Evolutionary conservation across 139 green algal species (phyloP).

Genomic region (Chlorella sp.): DNA sequence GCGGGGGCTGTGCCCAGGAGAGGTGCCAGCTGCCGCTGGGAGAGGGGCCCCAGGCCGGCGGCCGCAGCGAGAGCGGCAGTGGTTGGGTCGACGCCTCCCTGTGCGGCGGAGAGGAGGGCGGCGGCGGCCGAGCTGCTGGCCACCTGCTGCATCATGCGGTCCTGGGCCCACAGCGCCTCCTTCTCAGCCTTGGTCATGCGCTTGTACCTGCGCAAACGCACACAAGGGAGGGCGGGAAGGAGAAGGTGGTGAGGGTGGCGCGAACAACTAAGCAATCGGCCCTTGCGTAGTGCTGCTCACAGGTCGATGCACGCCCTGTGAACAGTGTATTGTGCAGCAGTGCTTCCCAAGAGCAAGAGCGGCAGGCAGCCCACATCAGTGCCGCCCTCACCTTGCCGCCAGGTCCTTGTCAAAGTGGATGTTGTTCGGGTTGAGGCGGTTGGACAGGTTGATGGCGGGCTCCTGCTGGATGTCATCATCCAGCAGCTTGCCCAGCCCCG

Average conservation of each 20-base stretch:
- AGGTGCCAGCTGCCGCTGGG: background rate
- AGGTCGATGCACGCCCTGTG: no score
- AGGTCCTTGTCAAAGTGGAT: constrained; percentile 27
- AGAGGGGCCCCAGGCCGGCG: background rate
- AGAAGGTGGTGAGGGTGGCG: no score
- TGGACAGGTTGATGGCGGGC: constrained; percentile 63
- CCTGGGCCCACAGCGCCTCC: constrained; percentile 61
- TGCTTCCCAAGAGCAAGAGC: background rate
- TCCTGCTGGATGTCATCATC: constrained; percentile 14
- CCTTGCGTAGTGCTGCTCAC: no score
- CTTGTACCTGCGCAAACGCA: constrained; percentile 49
- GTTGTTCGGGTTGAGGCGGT: constrained; percentile 65
- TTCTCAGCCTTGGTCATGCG: constrained; percentile 74
- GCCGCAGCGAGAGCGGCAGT: background rate
- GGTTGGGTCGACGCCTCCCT: background rate
- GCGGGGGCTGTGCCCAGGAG: background rate
- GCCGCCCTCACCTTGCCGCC: constrained; percentile 9
- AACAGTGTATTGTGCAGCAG: no score
- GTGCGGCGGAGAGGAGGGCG: constrained; percentile 7
- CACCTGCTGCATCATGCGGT: constrained; percentile 35
- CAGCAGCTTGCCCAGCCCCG: constrained; percentile 3
- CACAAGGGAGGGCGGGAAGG: background rate
- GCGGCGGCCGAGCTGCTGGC: constrained; percentile 11
- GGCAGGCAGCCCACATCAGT: background rate
- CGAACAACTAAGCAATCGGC: no score